Conservation (phyloP, 495 filamentous ascomycete species). For the Friedmanniomyces simplex region DNA sequence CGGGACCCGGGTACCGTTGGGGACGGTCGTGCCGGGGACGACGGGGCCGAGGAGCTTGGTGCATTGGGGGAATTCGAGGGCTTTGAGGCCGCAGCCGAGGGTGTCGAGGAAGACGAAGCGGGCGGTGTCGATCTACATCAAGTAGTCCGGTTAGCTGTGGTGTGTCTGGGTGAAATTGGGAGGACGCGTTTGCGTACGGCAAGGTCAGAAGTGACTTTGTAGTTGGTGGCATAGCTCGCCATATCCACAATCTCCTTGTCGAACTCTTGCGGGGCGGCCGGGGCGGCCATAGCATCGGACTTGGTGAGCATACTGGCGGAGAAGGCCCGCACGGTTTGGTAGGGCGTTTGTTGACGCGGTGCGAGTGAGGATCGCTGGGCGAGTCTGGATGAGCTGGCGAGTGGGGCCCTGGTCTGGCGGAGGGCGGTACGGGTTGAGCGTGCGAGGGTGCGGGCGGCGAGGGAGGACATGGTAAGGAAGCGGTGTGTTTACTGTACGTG, state of each 20-base stretch:
- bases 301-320: constrained; percentile 15
- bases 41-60: constrained; percentile 89
- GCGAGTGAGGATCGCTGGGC: constrained; percentile 1
- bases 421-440: constrained; percentile 5
- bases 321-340: constrained; percentile 7
- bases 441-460: constrained; percentile 12
- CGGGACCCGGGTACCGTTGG: constrained; percentile 83
- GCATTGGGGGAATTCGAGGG: constrained; percentile 91
- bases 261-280: constrained; percentile 48
- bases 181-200: constrained; percentile 45
- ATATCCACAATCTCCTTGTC: constrained; percentile 92
- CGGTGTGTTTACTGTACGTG: background rate
- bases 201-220: constrained; percentile 79
- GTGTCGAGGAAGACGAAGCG: constrained; percentile 64
- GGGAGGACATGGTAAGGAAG: constrained; percentile 16
- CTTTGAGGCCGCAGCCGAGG: constrained; percentile 90
- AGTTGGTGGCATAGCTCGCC: constrained; percentile 85
- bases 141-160: background rate
- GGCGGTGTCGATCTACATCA: constrained; percentile 72
- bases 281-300: constrained; percentile 28
- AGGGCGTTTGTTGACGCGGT: background rate
- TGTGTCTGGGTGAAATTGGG: too few relatives aligned
- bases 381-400: constrained; percentile 4
- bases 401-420: constrained; percentile 10
- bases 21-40: constrained; percentile 82